A percentile compares a stretch with the other conserved stretches of the same genome.
Evolutionary conservation across 768 basidiomycete genomes (phyloP).

Genomic region (Chalciporus sphaerocephalus): DNA sequence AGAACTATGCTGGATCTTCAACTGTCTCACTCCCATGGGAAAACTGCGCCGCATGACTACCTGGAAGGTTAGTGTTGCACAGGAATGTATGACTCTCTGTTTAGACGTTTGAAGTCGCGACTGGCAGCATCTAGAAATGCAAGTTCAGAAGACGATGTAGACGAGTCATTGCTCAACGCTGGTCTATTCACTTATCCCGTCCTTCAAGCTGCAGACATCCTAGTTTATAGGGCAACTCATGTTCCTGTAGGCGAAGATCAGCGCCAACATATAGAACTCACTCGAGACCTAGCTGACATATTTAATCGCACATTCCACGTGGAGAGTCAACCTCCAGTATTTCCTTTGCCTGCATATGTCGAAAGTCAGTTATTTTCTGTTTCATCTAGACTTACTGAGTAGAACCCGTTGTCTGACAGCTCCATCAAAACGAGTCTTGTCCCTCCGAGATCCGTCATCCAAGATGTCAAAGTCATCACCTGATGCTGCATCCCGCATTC

Average conservation of each 20-base stretch:
- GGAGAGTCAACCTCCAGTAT: conserved; percentile 43
- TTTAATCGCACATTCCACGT: conserved; percentile 71
- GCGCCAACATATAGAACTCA: conserved; percentile 87
- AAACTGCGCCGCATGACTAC: conserved; percentile 89
- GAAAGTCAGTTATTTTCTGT: conserved; percentile 52
- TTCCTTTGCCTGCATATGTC: conserved; percentile 68
- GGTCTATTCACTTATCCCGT: conserved; percentile 92
- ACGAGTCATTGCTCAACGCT: conserved; percentile 76
- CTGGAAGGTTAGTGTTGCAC: conserved; percentile 69
- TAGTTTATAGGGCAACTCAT: conserved; percentile 85
- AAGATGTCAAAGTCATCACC: conserved; percentile 98
- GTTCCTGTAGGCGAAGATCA: conserved; percentile 98
- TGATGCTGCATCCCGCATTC: conserved; percentile 73
- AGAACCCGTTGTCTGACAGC: conserved; percentile 42
- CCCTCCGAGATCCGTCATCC: conserved; percentile 74
- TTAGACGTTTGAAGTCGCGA: conserved; percentile 50
- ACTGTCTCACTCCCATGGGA: conserved; percentile 79
- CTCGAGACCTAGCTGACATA: conserved; percentile 73
- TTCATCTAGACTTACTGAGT: background rate
- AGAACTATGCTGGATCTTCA: conserved; percentile 88
- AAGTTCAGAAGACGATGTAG: conserved; percentile 68
- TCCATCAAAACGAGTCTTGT: conserved; percentile 75
- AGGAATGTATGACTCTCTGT: background rate
- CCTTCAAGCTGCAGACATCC: conserved; percentile 89
- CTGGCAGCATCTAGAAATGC: conserved; percentile 72